phyloP scores from a whole-genome alignment of 1,284 basidiomycete species.

The Cystobasidium slooffiae region DNA sequence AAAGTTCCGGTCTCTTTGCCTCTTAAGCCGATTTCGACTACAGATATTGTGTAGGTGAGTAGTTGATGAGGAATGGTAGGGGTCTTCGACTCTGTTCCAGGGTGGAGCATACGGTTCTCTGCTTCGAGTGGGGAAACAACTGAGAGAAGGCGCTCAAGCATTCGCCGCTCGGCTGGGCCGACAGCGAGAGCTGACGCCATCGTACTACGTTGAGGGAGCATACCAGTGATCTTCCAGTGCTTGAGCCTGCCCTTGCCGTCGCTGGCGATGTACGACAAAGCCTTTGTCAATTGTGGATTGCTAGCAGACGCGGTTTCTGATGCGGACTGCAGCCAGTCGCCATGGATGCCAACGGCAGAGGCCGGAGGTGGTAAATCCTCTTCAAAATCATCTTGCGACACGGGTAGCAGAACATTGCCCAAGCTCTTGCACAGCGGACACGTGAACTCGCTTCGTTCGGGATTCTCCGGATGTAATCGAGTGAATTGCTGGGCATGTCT shows the following conservation, averaged over 20 bases:
- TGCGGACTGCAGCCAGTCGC: slow-evolving; percentile 17
- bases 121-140: slow-evolving; percentile 56
- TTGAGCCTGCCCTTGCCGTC: slow-evolving; percentile 53
- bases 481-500: slow-evolving; percentile 88
- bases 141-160: slow-evolving; percentile 47
- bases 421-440: slow-evolving; percentile 98
- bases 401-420: slow-evolving; percentile 90
- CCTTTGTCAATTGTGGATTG: not conserved
- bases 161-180: slow-evolving; percentile 51
- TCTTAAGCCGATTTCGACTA: slow-evolving; percentile 79
- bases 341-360: not conserved
- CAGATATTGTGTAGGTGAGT: slow-evolving; percentile 81
- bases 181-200: slow-evolving; percentile 32
- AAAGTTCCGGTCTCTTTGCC: slow-evolving; percentile 65
- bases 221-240: slow-evolving; percentile 45
- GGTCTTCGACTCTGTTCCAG: not conserved
- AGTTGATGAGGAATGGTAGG: slow-evolving; percentile 88
- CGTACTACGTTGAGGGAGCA: not conserved
- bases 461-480: slow-evolving; percentile 91
- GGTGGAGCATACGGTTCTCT: slow-evolving; percentile 35
- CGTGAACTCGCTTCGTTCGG: slow-evolving; percentile 89
- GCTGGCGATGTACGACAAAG: slow-evolving; percentile 1
- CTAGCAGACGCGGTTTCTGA: not conserved
- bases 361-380: slow-evolving; percentile 18
- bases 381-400: slow-evolving; percentile 55